Evolutionary conservation across 805 yeast genomes (phyloP), one percentile per base, ranked within the genome.

Genomic region (Lipomyces yamadae): DNA sequence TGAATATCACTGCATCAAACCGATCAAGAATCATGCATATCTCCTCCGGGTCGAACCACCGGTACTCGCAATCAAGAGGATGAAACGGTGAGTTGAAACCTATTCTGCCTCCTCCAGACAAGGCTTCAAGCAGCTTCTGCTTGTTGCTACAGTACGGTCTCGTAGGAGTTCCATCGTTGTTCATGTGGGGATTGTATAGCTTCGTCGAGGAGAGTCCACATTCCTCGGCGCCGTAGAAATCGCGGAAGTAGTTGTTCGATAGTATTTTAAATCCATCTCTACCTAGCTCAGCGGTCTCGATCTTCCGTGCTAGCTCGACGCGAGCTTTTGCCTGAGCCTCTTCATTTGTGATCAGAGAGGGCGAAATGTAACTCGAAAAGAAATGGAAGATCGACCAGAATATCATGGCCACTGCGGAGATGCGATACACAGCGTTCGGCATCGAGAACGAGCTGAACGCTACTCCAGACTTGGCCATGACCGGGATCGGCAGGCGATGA

Each of bases 31-130:
- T 68, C 71, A 68, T 66, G 63, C 71, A 68, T 39, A 64, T 57
- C 50, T 68, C 71, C 61, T 68, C 71, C 4, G 71, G 66, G n/a
- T 45, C 39, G 45, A 68, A 68, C 71, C 71, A 68, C 52, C 71
- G 67, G 58, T 68, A 68, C 57, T 68, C 71, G 59, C 71, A 68
- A 39, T 57, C 62, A 39, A 56, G 66, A 45, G 66, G 66, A 11
- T 63, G 66, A 45, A 24, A 63, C 6, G 66, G 66, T 34, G 60
- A n/a, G 56, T 63, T 63, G 48, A 63, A 63, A 11, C 66, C 66
- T 34, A 56, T 34, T 13, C 66, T 55, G 55, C 66, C 66, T 18
- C 66, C 66, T 11, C 65, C 64, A 29, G 66, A 67, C 39, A 68
- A 56, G 3, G 71, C 67, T 2, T 55, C 62, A n/a, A 68, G 66